A percentile compares a stretch with the other conserved stretches of the same genome.
These are phyloP conservation scores for Cutaneotrichosporon sp. DNA, from an alignment of 1,284 basidiomycete species.

Conservation along the genomic window DNA sequence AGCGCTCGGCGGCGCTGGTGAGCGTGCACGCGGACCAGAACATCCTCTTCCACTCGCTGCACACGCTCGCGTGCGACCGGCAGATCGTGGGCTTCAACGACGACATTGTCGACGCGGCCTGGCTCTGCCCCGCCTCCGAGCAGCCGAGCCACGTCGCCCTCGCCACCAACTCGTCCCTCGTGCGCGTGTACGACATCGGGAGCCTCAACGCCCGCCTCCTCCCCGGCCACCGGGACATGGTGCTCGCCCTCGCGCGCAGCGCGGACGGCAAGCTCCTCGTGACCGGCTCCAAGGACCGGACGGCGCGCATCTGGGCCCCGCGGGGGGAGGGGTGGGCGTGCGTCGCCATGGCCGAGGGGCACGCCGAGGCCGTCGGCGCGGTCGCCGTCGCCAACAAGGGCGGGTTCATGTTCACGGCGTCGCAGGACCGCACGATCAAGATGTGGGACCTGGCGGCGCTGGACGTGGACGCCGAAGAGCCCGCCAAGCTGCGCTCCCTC, in stretches of 20 bases:
- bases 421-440: slow-evolving; percentile 96
- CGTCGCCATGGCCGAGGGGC: slow-evolving; percentile 86
- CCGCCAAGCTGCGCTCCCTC: slow-evolving; percentile 69
- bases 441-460: slow-evolving; percentile 82
- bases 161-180: slow-evolving; percentile 91
- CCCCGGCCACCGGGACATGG: slow-evolving; percentile 86
- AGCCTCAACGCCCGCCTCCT: slow-evolving; percentile 78
- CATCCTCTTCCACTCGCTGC: slow-evolving; percentile 81
- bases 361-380: slow-evolving; percentile 91
- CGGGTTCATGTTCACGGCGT: slow-evolving; percentile 85
- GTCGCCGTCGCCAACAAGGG: slow-evolving; percentile 69
- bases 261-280: slow-evolving; percentile 71
- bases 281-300: slow-evolving; percentile 89
- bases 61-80: slow-evolving; percentile 64
- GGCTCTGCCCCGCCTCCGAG: slow-evolving; percentile 58
- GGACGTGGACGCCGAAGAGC: slow-evolving; percentile 22
- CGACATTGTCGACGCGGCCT: slow-evolving; percentile 87
- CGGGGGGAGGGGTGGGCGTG: slow-evolving; percentile 65
- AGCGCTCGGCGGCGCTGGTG: slow-evolving; percentile 66
- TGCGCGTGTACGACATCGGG: slow-evolving; percentile 76
- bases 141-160: slow-evolving; percentile 69
- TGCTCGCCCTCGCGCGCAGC: slow-evolving; percentile 77
- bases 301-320: slow-evolving; percentile 81
- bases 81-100: slow-evolving; percentile 98
- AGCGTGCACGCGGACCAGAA: slow-evolving; percentile 98